Base-by-base conservation (phyloP, 768 basidiomycete genomes). In the Chalciporus pseudorubinellus region DNA sequence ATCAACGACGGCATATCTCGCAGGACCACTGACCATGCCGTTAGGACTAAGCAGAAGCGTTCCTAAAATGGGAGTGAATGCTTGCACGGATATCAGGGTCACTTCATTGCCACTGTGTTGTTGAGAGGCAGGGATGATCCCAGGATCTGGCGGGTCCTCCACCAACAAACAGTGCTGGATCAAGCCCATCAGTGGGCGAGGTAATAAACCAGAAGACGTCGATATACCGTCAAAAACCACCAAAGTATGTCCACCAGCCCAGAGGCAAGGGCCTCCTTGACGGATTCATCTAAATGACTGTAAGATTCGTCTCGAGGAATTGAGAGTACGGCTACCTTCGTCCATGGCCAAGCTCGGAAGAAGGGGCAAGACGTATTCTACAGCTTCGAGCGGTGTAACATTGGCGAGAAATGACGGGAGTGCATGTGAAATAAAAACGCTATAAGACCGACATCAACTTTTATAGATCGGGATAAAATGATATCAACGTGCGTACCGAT, bases 331-430 rank as follows among this genome's bases (percentile, higher is more conserved):
- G 68, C 39, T 55, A 91, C 92, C 92, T 66, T 91, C 84, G 62
- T 95, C 92, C 70, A 88, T 83, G 9, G 91, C 91, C 24, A 98
- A 81, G 39, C 80, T 81, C 45, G 81, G 87, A 50, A 98, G 79
- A n/a, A 97, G 80, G 1, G 95, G 95, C 18, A 95, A 73, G 50
- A 98, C 91, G 64, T 95, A 98, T 68, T 93, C 89, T 59, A 92
- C 84, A 5, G 92, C 92, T 58, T 98, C 95, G 49, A 82, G 81
- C 3, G 95, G 87, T 16, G 87, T 77, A 46, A 97, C 87, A 42
- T 85, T 76, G 51, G 77, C 70, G 29, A 98, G 79, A 70, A 89
- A 85, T 3, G 82, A 75, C n/a, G 88, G 87, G 31, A 98, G 79
- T 33, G 87, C 82, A 60, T 87, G 86, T 0, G 88, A 82, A 63